phyloP scores from a whole-genome alignment of 305 asterid genomes.

The Solanum aculeatissimum region DNA sequence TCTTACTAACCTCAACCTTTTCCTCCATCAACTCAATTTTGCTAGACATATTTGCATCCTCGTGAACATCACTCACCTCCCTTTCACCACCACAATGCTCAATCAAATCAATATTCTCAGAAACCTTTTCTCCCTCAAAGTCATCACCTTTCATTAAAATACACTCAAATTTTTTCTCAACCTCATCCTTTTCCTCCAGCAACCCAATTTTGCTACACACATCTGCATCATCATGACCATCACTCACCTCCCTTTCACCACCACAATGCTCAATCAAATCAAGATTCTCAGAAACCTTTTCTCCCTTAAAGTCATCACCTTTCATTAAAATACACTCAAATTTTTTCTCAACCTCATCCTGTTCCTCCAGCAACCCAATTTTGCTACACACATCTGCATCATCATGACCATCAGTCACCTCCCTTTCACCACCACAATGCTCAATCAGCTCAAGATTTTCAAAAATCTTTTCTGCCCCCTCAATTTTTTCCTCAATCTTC shows the following conservation, averaged over 20 bases:
- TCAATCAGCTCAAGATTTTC: constrained; percentile 6
- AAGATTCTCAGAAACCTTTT: constrained; percentile 4
- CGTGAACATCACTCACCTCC: constrained; percentile 1
- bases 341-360: not conserved
- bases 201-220: not conserved
- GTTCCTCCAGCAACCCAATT: not conserved
- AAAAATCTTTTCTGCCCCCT: not conserved
- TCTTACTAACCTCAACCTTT: constrained; percentile 5
- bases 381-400: not conserved
- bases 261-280: constrained; percentile 4
- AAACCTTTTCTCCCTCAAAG: constrained; percentile 3
- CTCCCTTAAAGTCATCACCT: constrained; percentile 12
- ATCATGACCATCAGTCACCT: not conserved
- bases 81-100: constrained; percentile 6
- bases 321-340: not conserved
- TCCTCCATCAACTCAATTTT: not conserved
- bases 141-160: constrained; percentile 8
- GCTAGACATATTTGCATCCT: not conserved
- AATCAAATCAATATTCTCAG: constrained; percentile 6
- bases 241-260: constrained; percentile 4
- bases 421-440: constrained; percentile 6
- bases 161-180: not conserved
- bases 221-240: not conserved
- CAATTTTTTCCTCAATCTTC: not conserved
- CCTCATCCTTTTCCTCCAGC: constrained; percentile 2